Conservation (phyloP, 805 yeast species). For the Candida xyloterini region DNA sequence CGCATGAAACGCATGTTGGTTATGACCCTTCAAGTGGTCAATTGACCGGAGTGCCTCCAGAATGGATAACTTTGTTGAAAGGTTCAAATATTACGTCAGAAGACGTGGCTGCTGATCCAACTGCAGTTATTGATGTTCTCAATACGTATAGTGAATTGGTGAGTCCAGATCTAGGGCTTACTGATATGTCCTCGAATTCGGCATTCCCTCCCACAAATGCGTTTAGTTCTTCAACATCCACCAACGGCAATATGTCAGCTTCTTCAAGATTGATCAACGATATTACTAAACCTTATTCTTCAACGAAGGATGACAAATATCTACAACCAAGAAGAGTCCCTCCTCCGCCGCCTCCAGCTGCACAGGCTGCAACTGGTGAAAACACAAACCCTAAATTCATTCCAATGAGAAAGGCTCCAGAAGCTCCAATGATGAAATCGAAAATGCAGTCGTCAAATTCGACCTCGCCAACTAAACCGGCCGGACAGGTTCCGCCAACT, state of each 20-base stretch:
- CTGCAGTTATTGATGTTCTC: conserved; percentile 59
- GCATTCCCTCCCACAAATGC: conserved; percentile 10
- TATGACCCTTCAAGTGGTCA: conserved; percentile 73
- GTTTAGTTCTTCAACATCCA: conserved; percentile 7
- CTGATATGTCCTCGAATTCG: conserved; percentile 21
- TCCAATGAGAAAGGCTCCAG: conserved; percentile 42
- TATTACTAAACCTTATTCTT: conserved; percentile 33
- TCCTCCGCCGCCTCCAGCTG: conserved; percentile 36
- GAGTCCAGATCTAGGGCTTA: conserved; percentile 38
- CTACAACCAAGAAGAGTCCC: conserved; percentile 36
- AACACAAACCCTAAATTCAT: conserved; percentile 21
- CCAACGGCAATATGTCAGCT: conserved; percentile 7
- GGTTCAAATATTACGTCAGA: conserved; percentile 60
- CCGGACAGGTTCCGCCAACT: conserved; percentile 27
- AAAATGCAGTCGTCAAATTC: conserved; percentile 6
- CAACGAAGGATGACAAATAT: conserved; percentile 22
- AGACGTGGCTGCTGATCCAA: conserved; percentile 62
- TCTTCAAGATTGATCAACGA: conserved; percentile 24
- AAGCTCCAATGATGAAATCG: conserved; percentile 30
- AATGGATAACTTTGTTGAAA: conserved; percentile 54
- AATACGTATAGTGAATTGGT: conserved; percentile 47
- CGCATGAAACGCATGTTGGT: conserved; percentile 89
- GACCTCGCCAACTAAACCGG: conserved; percentile 17
- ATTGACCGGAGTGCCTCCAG: conserved; percentile 49
- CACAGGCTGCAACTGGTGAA: conserved; percentile 9